Conservation (phyloP, 2,329 filamentous ascomycete genomes). For the Fusarium sp. region DNA sequence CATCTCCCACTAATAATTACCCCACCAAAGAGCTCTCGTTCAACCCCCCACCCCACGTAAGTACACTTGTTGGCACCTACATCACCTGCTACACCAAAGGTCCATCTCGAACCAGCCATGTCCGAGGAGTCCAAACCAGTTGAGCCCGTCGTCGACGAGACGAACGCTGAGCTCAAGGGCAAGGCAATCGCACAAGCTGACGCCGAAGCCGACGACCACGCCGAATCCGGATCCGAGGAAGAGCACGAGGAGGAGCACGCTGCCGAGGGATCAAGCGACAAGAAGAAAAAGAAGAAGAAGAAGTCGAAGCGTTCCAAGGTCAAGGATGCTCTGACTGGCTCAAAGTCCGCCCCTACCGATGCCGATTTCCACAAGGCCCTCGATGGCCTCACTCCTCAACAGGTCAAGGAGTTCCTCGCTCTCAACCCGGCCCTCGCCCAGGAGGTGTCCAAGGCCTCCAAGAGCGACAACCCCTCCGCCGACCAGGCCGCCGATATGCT, state of each 20-base stretch:
- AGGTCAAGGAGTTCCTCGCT: constrained; percentile 73
- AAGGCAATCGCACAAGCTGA: constrained; percentile 54
- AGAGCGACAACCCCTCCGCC: constrained; percentile 51
- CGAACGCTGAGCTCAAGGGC: constrained; percentile 60
- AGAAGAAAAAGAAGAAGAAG: constrained; percentile 70
- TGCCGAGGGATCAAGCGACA: constrained; percentile 50
- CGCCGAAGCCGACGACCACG: constrained; percentile 60
- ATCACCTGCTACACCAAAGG: constrained; percentile 27
- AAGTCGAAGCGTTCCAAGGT: constrained; percentile 73
- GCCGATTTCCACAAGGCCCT: constrained; percentile 63
- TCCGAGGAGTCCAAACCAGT: constrained; percentile 72
- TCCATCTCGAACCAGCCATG: constrained; percentile 49
- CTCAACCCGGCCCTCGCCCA: constrained; percentile 79
- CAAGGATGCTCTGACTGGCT: constrained; percentile 57
- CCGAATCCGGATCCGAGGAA: constrained; percentile 59
- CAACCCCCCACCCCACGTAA: constrained; percentile 24
- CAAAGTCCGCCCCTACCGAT: constrained; percentile 49
- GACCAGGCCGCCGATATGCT: constrained; percentile 63
- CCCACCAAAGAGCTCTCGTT: constrained; percentile 42
- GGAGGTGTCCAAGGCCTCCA: constrained; percentile 58
- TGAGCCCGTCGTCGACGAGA: constrained; percentile 63
- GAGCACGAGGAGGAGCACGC: constrained; percentile 53
- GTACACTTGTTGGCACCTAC: constrained; percentile 23
- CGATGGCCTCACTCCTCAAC: constrained; percentile 64
- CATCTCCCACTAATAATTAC: constrained; percentile 31